phyloP scores from a whole-genome alignment of 352 stramenopile genomes.

The Peronosclerospora sorghi region DNA sequence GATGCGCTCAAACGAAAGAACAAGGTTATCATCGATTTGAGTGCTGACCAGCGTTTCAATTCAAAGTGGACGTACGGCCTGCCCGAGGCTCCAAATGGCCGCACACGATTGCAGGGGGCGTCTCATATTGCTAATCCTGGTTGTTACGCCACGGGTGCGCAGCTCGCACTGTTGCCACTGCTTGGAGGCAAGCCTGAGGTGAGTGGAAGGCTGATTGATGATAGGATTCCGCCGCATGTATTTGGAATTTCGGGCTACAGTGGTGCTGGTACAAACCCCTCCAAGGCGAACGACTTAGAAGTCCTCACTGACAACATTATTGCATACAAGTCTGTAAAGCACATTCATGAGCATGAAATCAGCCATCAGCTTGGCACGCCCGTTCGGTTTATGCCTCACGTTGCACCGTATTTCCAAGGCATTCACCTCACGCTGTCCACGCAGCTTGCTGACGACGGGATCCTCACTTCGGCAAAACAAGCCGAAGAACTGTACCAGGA shows the following conservation, averaged over 20 bases:
- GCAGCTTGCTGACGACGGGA: constrained; percentile 48
- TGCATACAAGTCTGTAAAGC: constrained; percentile 85
- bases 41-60: constrained; percentile 85
- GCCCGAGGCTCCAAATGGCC: constrained; percentile 60
- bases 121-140: constrained; percentile 84
- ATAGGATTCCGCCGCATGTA: constrained; percentile 57
- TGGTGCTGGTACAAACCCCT: constrained; percentile 71
- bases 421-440: constrained; percentile 87
- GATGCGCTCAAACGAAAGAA: constrained; percentile 54
- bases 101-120: constrained; percentile 39
- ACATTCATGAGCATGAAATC: constrained; percentile 85
- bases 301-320: constrained; percentile 82
- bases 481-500: constrained; percentile 66
- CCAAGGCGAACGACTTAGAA: constrained; percentile 70
- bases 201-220: constrained; percentile 39
- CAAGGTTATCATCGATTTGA: constrained; percentile 82
- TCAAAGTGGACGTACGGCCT: constrained; percentile 78
- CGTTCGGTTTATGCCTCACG: constrained; percentile 90
- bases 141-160: constrained; percentile 79
- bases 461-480: constrained; percentile 48
- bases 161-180: constrained; percentile 71
- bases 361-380: constrained; percentile 69
- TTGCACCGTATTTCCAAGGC: constrained; percentile 89
- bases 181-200: constrained; percentile 54
- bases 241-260: constrained; percentile 87